phyloP scores from a whole-genome alignment of 164 flowering plant genomes.

The Taxillus chinensis region DNA sequence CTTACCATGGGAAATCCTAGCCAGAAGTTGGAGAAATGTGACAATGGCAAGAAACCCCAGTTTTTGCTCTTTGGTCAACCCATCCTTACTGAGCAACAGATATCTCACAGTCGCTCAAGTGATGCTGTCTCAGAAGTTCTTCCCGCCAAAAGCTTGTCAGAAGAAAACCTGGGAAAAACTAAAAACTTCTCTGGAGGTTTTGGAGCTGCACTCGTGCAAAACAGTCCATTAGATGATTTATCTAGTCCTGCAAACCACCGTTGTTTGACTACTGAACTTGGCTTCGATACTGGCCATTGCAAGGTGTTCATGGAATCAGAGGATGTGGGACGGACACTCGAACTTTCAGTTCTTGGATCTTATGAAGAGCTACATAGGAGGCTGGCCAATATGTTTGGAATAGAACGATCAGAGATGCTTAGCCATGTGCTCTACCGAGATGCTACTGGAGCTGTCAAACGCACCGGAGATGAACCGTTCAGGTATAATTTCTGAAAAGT shows the following conservation, averaged over 20 bases:
- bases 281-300: constrained; percentile 52
- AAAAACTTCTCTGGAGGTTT: constrained; percentile 22
- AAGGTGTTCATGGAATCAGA: constrained; percentile 76
- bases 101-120: constrained; percentile 35
- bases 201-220: constrained; percentile 12
- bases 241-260: constrained; percentile 23
- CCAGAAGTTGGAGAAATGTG: constrained; percentile 32
- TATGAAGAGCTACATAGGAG: constrained; percentile 63
- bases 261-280: constrained; percentile 17
- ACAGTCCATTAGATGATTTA: constrained; percentile 17
- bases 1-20: constrained; percentile 59
- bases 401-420: constrained; percentile 35
- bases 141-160: constrained; percentile 29
- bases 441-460: constrained; percentile 46
- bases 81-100: constrained; percentile 73
- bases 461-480: constrained; percentile 70
- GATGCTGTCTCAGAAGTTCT: constrained; percentile 25
- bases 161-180: constrained; percentile 28
- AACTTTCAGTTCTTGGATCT: constrained; percentile 65
- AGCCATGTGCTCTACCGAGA: constrained; percentile 56
- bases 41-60: constrained; percentile 32
- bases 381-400: constrained; percentile 52
- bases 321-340: constrained; percentile 72
- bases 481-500: constrained; percentile 27
- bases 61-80: constrained; percentile 87